Conservation (phyloP, 495 filamentous ascomycete genomes). For the Jackrogersella multiformis region DNA sequence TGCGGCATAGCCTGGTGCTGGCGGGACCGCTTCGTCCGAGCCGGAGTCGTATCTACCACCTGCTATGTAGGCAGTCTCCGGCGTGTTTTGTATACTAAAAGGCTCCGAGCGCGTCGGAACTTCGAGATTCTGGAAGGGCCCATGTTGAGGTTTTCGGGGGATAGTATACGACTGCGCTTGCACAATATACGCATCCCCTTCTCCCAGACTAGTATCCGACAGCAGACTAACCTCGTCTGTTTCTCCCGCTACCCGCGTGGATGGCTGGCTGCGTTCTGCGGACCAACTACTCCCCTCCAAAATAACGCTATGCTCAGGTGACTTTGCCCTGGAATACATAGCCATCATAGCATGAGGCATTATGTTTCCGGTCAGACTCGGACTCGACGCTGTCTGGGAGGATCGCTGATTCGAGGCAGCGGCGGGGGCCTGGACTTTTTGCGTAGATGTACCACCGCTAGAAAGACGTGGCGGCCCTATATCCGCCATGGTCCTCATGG, state of each 20-base stretch:
- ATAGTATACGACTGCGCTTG: slow-evolving; percentile 33
- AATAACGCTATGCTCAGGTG: slow-evolving; percentile 26
- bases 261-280: slow-evolving; percentile 14
- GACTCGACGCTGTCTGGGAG: slow-evolving; percentile 9
- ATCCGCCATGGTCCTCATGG: slow-evolving; percentile 36
- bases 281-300: slow-evolving; percentile 30
- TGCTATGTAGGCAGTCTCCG: slow-evolving; percentile 45
- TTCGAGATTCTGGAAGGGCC: slow-evolving; percentile 43
- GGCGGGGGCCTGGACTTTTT: background rate
- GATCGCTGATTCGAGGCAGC: slow-evolving; percentile 25
- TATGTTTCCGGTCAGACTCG: slow-evolving; percentile 14
- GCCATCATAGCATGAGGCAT: slow-evolving; percentile 38
- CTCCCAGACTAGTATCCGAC: slow-evolving; percentile 44
- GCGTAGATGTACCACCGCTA: background rate
- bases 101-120: slow-evolving; percentile 41
- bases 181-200: slow-evolving; percentile 34
- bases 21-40: slow-evolving; percentile 30
- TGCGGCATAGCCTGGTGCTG: slow-evolving; percentile 26
- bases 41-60: slow-evolving; percentile 26
- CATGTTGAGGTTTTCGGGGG: slow-evolving; percentile 6
- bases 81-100: slow-evolving; percentile 46
- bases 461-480: slow-evolving; percentile 25
- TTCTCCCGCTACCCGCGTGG: slow-evolving; percentile 12
- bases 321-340: slow-evolving; percentile 34
- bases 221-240: slow-evolving; percentile 44